Evolutionary conservation across 2,329 filamentous ascomycete species (phyloP).

Genomic region (Colletotrichum navitas): DNA sequence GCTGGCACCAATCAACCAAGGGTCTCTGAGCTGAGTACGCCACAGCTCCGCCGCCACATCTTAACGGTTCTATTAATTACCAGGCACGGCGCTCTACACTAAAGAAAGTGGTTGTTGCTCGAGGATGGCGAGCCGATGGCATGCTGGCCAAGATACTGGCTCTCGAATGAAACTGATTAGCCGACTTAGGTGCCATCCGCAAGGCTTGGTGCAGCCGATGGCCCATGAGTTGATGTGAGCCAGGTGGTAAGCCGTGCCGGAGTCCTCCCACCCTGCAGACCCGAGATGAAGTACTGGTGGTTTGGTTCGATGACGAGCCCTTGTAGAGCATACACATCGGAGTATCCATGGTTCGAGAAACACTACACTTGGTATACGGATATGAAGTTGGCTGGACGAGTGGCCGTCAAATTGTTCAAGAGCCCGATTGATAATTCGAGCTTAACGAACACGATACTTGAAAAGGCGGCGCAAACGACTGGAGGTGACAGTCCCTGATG

Average conservation of each 20-base stretch:
- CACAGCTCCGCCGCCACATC: slow-evolving; percentile 7
- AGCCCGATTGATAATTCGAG: not conserved
- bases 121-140: not conserved
- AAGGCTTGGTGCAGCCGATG: slow-evolving; percentile 34
- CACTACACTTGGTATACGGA: slow-evolving; percentile 7
- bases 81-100: slow-evolving; percentile 19
- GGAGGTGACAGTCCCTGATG: not conserved
- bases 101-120: not conserved
- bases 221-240: slow-evolving; percentile 24
- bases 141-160: slow-evolving; percentile 1
- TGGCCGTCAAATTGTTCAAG: not conserved
- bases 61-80: not conserved
- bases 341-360: slow-evolving; percentile 29
- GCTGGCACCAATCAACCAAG: slow-evolving; percentile 10
- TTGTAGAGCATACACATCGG: slow-evolving; percentile 21
- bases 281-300: slow-evolving; percentile 29
- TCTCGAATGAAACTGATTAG: slow-evolving; percentile 24
- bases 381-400: not conserved
- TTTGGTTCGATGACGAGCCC: slow-evolving; percentile 4
- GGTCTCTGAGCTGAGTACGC: slow-evolving; percentile 18
- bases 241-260: slow-evolving; percentile 12
- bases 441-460: not conserved
- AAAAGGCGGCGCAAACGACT: not conserved
- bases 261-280: slow-evolving; percentile 26
- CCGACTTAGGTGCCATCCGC: slow-evolving; percentile 1